phyloP scores from a whole-genome alignment of 2,329 filamentous ascomycete species.

The Alternaria arborescens region DNA sequence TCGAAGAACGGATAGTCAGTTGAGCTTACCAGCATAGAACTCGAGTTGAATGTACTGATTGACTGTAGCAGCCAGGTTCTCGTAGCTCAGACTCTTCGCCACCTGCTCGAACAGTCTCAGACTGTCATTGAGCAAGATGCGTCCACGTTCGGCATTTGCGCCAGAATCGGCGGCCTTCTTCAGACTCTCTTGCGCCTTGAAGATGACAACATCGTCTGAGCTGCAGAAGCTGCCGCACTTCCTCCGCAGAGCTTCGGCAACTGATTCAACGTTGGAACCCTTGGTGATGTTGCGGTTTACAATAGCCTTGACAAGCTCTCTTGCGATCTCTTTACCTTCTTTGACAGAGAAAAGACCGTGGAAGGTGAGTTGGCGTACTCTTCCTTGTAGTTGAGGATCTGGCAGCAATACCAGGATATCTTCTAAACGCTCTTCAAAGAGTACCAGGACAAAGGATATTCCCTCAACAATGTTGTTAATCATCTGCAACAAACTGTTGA shows the following conservation, averaged over 20 bases:
- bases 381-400: constrained; percentile 68
- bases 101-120: constrained; percentile 88
- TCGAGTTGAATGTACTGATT: constrained; percentile 80
- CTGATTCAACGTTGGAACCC: constrained; percentile 95
- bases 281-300: constrained; percentile 98
- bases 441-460: constrained; percentile 92
- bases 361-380: constrained; percentile 81
- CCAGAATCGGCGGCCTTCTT: constrained; percentile 86
- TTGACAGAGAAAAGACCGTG: constrained; percentile 84
- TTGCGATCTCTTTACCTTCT: constrained; percentile 86
- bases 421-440: constrained; percentile 91
- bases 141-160: constrained; percentile 76
- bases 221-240: constrained; percentile 98
- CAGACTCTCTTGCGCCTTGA: constrained; percentile 95
- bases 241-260: constrained; percentile 90
- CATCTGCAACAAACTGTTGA: constrained; percentile 84
- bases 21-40: constrained; percentile 77
- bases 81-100: constrained; percentile 79
- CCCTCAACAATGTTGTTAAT: constrained; percentile 94
- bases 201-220: constrained; percentile 94
- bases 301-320: constrained; percentile 94
- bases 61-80: constrained; percentile 80
- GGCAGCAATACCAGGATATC: constrained; percentile 85
- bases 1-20: not conserved
- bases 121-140: constrained; percentile 86